Base-by-base conservation (phyloP, 805 yeast species). In the Saccharomycopsis olivae region DNA sequence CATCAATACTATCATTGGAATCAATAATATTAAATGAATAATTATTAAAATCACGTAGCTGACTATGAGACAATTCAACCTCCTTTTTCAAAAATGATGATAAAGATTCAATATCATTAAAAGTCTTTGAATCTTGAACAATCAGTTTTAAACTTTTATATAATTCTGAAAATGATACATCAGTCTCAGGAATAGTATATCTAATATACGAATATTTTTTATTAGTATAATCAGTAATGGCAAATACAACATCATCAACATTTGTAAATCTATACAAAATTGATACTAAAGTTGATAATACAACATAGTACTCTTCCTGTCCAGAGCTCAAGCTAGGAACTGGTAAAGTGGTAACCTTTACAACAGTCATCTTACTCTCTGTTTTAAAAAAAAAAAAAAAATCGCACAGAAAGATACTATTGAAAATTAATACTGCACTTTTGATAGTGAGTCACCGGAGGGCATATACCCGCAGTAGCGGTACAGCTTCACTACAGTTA, bases 181-280 rank as follows among this genome's bases (percentile, higher is more conserved):
- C 39, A n/a, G 36, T 35, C 19, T 45, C 48, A 5, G 48, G 48
- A 28, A 45, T 16, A 23, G 35, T 38, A 24, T 38, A 41, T 33
- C 48, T 35, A 27, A 45, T 30, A 27, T 36, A 45, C 13, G 42
- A 36, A 21, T 41, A 36, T 16, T 6, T 10, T 11, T 24, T 29
- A 11, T 20, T 13, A 10, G 35, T 15, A 23, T 16, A 27, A 24
- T 45, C 35, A 21, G 27, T 35, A 20, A 41, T 11, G 11, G 48
- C 46, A 36, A 45, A 45, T 10, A 43, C 46, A 23, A 45, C 30
- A 19, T 45, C 48, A 25, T 45, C 48, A 25, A 45, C 41, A 17
- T 45, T 45, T 8, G 46, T 45, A 29, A 45, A 45, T n/a, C 48
- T 28, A 31, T 41, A 45, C 17, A 45, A 27, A 13, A 45, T 32